phyloP scores from a whole-genome alignment of 352 stramenopile species.

The Phytophthora sojae region DNA sequence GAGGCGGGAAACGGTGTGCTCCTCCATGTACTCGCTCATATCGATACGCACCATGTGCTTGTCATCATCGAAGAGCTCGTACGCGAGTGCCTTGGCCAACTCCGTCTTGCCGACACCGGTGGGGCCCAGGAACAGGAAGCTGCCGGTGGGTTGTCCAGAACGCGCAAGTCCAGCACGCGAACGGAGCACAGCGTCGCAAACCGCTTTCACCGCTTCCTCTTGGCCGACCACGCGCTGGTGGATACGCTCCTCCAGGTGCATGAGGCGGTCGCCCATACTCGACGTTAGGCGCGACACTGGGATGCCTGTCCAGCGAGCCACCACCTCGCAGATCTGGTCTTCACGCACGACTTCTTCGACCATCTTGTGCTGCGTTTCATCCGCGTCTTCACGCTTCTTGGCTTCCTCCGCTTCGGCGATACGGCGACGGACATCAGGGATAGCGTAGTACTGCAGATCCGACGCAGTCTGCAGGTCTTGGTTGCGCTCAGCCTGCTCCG shows the following conservation, averaged over 20 bases:
- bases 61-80: slow-evolving; percentile 96
- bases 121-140: slow-evolving; percentile 96
- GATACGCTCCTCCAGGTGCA: slow-evolving; percentile 86
- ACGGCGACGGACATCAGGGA: slow-evolving; percentile 92
- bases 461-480: slow-evolving; percentile 96
- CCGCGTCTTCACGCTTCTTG: slow-evolving; percentile 72
- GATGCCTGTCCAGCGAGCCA: slow-evolving; percentile 92
- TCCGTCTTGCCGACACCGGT: slow-evolving; percentile 97
- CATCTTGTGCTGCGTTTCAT: slow-evolving; percentile 67
- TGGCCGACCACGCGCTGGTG: slow-evolving; percentile 95
- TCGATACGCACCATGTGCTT: slow-evolving; percentile 97
- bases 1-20: slow-evolving; percentile 93
- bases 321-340: slow-evolving; percentile 92
- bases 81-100: slow-evolving; percentile 94
- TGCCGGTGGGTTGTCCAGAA: slow-evolving; percentile 91
- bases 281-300: slow-evolving; percentile 86
- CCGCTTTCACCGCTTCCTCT: slow-evolving; percentile 91
- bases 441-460: slow-evolving; percentile 96
- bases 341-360: slow-evolving; percentile 88
- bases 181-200: slow-evolving; percentile 93
- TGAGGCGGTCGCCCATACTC: slow-evolving; percentile 80
- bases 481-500: slow-evolving; percentile 93
- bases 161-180: slow-evolving; percentile 92
- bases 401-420: slow-evolving; percentile 84
- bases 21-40: slow-evolving; percentile 99